Evolutionary conservation across 306 rosid species (phyloP).

Genomic region (Fagus crenata): DNA sequence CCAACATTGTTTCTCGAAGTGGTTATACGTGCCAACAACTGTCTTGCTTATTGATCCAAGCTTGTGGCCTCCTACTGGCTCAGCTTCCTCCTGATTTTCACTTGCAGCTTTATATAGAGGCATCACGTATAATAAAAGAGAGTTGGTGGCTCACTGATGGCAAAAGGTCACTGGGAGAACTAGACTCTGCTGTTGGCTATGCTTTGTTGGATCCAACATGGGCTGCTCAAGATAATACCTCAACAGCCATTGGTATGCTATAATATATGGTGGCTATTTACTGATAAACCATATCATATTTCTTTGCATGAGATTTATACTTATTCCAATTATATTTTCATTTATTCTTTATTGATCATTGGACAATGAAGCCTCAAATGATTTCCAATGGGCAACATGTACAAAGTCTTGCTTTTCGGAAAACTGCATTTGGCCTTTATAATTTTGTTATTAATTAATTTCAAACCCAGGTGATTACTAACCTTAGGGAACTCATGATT

Average conservation of each 20-base stretch:
- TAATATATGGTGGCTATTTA: constrained; percentile 4
- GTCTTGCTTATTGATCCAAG: constrained; percentile 94
- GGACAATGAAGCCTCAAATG: no score
- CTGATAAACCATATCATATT: not conserved
- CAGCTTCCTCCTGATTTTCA: constrained; percentile 98
- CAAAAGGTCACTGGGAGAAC: constrained; percentile 69
- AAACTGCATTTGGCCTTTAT: not conserved
- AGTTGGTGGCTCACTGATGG: constrained; percentile 95
- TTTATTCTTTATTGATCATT: not conserved
- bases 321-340: not conserved
- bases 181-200: constrained; percentile 96
- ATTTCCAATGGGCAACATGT: not conserved
- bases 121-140: constrained; percentile 89
- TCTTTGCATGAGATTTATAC: not conserved
- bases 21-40: constrained; percentile 94
- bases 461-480: not conserved
- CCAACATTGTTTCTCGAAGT: constrained; percentile 87
- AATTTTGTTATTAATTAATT: not conserved
- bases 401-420: not conserved
- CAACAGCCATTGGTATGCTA: constrained; percentile 85
- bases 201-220: constrained; percentile 97
- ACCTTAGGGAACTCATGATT: not conserved
- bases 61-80: constrained; percentile 93
- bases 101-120: constrained; percentile 76
- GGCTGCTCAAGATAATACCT: constrained; percentile 99